Base-by-base conservation (phyloP, 495 filamentous ascomycete genomes). In the Aspergillus funiculosus region DNA sequence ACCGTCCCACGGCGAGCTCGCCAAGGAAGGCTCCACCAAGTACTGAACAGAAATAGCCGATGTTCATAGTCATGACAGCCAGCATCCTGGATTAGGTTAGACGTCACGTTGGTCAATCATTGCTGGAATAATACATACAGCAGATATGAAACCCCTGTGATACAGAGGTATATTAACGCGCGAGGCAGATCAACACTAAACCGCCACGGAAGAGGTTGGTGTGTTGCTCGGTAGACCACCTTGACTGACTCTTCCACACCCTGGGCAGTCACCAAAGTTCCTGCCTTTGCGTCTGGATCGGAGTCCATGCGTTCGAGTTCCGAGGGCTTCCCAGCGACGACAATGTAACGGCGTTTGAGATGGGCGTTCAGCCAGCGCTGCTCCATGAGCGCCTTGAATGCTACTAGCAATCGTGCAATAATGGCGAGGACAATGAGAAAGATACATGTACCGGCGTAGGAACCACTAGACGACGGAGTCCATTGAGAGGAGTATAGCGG, bases 41-140 rank as follows among this genome's bases (percentile, higher is more conserved):
- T 1, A 95, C 77, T 1, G 90, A 89, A 19, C 90, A 66, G 67
- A 95, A 96, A 58, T 95, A 97, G n/a, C 91, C 91, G 32, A 96
- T 78, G 56, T 97, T 97, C 79, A 91, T 78, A 3, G 89, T 92
- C 91, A 97, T 97, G 54, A 95, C 86, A n/a, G 87, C 90, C 67
- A 97, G 71, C 91, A 97, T 97, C 39, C 91, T 97, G 57, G 7
- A 39, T 7, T 20, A 19, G 20, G 46, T 30, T 5, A 51, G 44
- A 29, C 46, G 15, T 42, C 17, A 44, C 15, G 10, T 25, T 9
- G 24, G 28, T n/a, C 7, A 32, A 40, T n/a, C n/a, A n/a, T n/a
- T n/a, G n/a, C n/a, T n/a, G n/a, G n/a, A n/a, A n/a, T n/a, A 50
- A 27, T n/a, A 80, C 89, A 75, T 74, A 95, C 91, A 96, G 78